phyloP scores from a whole-genome alignment of 768 basidiomycete genomes.

The Mrakia frigida region DNA sequence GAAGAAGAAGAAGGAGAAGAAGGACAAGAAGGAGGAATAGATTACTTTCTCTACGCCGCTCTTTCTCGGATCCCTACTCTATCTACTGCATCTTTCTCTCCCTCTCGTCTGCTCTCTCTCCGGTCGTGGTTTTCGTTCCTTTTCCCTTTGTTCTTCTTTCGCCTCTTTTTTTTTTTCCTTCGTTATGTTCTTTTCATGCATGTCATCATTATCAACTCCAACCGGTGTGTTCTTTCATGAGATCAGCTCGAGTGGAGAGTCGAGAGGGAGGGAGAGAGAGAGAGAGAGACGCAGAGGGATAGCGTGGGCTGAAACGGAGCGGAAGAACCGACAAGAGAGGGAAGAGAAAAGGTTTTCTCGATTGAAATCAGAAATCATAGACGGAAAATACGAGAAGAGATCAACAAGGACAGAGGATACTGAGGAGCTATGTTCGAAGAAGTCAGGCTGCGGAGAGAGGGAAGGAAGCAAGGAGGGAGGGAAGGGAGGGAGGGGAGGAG shows the following conservation, averaged over 20 bases:
- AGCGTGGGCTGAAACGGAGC: no score
- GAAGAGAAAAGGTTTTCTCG: no score
- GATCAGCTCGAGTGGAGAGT: no score
- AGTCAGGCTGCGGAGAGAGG: no score
- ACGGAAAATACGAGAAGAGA: no score
- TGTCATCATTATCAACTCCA: not conserved
- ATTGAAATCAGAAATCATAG: no score
- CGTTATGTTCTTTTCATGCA: not conserved
- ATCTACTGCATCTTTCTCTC: not conserved
- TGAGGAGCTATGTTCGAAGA: no score
- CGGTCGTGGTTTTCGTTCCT: not conserved
- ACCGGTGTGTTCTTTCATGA: not conserved
- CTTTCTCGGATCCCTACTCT: not conserved
- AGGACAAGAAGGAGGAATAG: slow-evolving; percentile 34
- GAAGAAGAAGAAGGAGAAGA: slow-evolving; percentile 50
- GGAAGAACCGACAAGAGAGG: no score
- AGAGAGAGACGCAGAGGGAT: no score
- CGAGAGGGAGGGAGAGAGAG: not conserved
- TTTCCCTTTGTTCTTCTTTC: not conserved
- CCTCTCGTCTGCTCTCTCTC: no score
- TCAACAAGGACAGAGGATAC: no score
- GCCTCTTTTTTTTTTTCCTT: slow-evolving; percentile 11
- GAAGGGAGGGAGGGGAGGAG: not conserved
- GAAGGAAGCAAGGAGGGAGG: not conserved
- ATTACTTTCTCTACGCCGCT: not conserved